Evolutionary conservation across 2,329 filamentous ascomycete species (phyloP).

Genomic region (Xylariaceae sp.): DNA sequence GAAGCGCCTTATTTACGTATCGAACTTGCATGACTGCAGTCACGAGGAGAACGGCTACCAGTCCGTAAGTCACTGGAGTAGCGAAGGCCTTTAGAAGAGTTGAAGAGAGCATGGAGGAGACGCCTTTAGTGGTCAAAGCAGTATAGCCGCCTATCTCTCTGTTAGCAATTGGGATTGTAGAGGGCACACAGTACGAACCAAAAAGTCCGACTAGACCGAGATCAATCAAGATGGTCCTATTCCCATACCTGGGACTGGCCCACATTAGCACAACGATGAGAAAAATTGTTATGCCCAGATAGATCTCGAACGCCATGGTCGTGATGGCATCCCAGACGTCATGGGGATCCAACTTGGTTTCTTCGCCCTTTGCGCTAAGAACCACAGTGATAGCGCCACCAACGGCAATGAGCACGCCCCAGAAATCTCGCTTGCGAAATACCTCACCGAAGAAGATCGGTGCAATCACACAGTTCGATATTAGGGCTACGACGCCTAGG

Average conservation of each 20-base stretch:
- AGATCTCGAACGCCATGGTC: conserved; percentile 87
- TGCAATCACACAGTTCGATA: conserved; percentile 97
- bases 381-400: conserved; percentile 91
- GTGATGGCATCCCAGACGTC: conserved; percentile 91
- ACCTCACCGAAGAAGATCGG: conserved; percentile 91
- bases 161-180: conserved; percentile 12
- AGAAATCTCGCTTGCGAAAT: conserved; percentile 83
- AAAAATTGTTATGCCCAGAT: conserved; percentile 75
- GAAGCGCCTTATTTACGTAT: conserved; percentile 86
- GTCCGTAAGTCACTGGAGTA: conserved; percentile 87
- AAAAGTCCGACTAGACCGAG: conserved; percentile 92
- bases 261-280: conserved; percentile 81
- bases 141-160: conserved; percentile 79
- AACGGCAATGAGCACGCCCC: conserved; percentile 87
- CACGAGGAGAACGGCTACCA: conserved; percentile 77
- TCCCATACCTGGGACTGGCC: conserved; percentile 83
- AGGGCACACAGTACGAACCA: conserved; percentile 56
- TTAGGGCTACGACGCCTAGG: conserved; percentile 91
- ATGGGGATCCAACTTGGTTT: conserved; percentile 87
- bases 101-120: conserved; percentile 92
- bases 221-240: conserved; percentile 86
- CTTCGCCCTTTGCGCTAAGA: conserved; percentile 84
- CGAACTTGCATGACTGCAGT: conserved; percentile 97
- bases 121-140: conserved; percentile 93
- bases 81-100: conserved; percentile 88